Evolutionary conservation across 2,329 filamentous ascomycete species (phyloP), one percentile per base, ranked within the genome.

Genomic region (Didymella arachidicola): DNA sequence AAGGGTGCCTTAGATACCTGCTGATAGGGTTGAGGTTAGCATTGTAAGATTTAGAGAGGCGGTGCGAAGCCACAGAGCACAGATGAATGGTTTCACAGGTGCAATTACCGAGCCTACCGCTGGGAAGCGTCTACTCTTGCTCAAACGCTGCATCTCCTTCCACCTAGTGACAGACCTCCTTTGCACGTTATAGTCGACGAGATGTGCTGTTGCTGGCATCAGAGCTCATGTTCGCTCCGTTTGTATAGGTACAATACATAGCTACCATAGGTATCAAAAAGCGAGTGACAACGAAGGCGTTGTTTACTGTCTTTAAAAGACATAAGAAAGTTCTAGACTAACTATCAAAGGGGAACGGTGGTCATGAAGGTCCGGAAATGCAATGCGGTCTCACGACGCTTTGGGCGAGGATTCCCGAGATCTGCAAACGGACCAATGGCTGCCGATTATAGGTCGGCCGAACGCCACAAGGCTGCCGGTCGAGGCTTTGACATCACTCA

Each of bases 381-480:
- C 11, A 25, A 6, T 22, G 2, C 22, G 27, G 42, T 41, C 18
- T 51, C 18, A 19, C 16, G 12, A 27, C 51, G 53, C 46, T 11
- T 50, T 44, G n/a, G 41, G 47, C 53, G 32, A 29, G 34, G 8
- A 46, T 41, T 16, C 27, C 41, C 47, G 46, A 51, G 46, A 56
- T 51, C 42, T 45, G 7, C 29, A 43, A 34, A 11, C 5, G 7
- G 19, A 48, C 45, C 32, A 49, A 39, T 49, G 25, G 36, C 1
- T 10, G 14, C 8, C 25, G 14, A 22, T 26, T 10, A 29, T 18
- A 25, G 30, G 36, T 16, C 34, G 14, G 25, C 38, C 38, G 38
- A 19, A 7, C n/a, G 11, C 36, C 34, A 27, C 14, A 7, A 49
- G 22, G 25, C 46, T 26, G 41, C 25, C 26, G 18, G 19, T 25